Evolutionary conservation across 1,139 yeast species (phyloP).

Genomic region (Kazachstania sp.): DNA sequence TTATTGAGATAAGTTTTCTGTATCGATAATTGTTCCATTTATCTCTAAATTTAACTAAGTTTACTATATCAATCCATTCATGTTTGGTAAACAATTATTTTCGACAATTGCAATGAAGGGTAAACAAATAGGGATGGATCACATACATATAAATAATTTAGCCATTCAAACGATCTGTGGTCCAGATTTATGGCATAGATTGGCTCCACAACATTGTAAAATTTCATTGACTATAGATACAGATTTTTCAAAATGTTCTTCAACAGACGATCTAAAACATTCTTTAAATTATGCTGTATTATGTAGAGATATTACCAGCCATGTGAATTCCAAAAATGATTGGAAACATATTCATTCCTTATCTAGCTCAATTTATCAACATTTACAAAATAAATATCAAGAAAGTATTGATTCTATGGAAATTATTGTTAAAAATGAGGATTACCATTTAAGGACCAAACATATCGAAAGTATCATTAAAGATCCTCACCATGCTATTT

Average conservation of each 20-base stretch:
- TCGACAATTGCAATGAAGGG: neutral
- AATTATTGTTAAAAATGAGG: slow-evolving; percentile 18
- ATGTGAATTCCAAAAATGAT: slow-evolving; percentile 21
- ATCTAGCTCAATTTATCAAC: slow-evolving; percentile 45
- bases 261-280: slow-evolving; percentile 67
- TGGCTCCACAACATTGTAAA: slow-evolving; percentile 59
- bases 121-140: slow-evolving; percentile 31
- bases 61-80: neutral
- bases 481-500: slow-evolving; percentile 28
- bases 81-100: slow-evolving; percentile 1
- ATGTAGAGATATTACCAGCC: slow-evolving; percentile 40
- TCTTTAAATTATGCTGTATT: slow-evolving; percentile 85
- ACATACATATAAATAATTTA: slow-evolving; percentile 50
- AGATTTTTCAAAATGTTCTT: slow-evolving; percentile 61
- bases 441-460: slow-evolving; percentile 45
- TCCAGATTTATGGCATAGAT: slow-evolving; percentile 67
- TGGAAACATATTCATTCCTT: slow-evolving; percentile 48
- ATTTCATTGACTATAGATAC: slow-evolving; percentile 56
- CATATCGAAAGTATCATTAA: slow-evolving; percentile 35
- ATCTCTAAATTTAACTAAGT: neutral
- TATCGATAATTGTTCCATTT: no score
- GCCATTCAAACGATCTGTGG: slow-evolving; percentile 62
- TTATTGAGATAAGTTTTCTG: no score
- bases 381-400: slow-evolving; percentile 37
- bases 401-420: slow-evolving; percentile 17